A percentile compares a stretch with the other conserved stretches of the same genome.
Evolutionary conservation across 495 filamentous ascomycete genomes (phyloP).

Genomic region (Talaromyces nanjingensis): DNA sequence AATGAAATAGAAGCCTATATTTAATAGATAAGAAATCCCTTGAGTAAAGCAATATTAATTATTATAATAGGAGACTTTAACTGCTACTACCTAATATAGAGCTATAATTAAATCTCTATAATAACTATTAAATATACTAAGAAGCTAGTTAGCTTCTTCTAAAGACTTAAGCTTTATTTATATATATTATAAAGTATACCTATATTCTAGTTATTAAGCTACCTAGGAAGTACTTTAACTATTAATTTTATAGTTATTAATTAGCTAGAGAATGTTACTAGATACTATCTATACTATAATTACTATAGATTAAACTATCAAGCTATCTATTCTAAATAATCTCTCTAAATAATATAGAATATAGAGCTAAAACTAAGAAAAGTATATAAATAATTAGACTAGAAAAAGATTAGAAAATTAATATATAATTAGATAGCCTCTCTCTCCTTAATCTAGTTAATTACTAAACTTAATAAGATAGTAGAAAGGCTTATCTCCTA

Average conservation of each 20-base stretch:
- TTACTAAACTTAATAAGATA: neutral
- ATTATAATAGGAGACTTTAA: too few relatives aligned
- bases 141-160: neutral
- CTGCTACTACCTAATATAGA: neutral
- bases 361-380: neutral
- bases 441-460: too few relatives aligned
- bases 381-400: neutral
- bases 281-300: neutral
- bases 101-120: neutral
- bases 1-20: neutral
- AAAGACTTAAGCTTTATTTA: neutral
- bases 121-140: neutral
- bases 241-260: neutral
- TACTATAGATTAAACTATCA: neutral
- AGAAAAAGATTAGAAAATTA: neutral
- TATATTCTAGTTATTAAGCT: neutral
- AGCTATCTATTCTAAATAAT: neutral
- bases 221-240: neutral
- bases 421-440: conserved; percentile 1
- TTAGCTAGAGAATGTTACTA: neutral
- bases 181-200: neutral
- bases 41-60: conserved; percentile 1
- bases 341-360: neutral
- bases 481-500: neutral
- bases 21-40: neutral